phyloP scores from a whole-genome alignment of 768 basidiomycete species.

The Asterophora parasitica region DNA sequence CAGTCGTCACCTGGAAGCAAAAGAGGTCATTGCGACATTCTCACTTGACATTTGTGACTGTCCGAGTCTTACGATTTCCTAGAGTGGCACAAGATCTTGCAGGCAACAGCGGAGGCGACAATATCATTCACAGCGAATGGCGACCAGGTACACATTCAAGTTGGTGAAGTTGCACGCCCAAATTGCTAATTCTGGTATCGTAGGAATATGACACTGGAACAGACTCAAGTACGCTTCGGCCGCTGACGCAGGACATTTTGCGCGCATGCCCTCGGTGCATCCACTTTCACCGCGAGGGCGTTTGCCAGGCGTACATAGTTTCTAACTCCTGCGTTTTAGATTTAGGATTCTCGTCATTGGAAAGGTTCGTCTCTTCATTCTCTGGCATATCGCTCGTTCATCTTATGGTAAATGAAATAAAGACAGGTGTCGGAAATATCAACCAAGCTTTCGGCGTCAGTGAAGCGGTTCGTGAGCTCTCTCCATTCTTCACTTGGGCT shows the following conservation, averaged over 20 bases:
- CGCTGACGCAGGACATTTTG: conserved; percentile 14
- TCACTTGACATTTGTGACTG: no score
- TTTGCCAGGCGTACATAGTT: background rate
- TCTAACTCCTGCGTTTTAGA: conserved; percentile 8
- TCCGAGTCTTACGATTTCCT: no score
- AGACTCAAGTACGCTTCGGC: background rate
- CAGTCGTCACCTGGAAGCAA: no score
- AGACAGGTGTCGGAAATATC: conserved; percentile 28
- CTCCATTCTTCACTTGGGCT: background rate
- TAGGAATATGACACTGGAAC: no score
- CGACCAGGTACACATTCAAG: no score
- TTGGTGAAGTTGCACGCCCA: no score
- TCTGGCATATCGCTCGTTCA: background rate
- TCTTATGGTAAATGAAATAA: background rate
- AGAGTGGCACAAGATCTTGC: no score
- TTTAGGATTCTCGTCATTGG: conserved; percentile 25
- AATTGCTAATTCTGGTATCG: no score
- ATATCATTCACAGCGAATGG: no score
- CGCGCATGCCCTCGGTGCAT: conserved; percentile 13
- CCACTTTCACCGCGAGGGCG: background rate
- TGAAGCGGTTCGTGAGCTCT: conserved; percentile 13
- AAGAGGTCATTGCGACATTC: no score
- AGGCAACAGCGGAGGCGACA: no score
- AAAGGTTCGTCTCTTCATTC: conserved; percentile 15
- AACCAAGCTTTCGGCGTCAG: conserved; percentile 24